Evolutionary conservation across 2,329 filamentous ascomycete species (phyloP).

Genomic region (Penicillium sp.): DNA sequence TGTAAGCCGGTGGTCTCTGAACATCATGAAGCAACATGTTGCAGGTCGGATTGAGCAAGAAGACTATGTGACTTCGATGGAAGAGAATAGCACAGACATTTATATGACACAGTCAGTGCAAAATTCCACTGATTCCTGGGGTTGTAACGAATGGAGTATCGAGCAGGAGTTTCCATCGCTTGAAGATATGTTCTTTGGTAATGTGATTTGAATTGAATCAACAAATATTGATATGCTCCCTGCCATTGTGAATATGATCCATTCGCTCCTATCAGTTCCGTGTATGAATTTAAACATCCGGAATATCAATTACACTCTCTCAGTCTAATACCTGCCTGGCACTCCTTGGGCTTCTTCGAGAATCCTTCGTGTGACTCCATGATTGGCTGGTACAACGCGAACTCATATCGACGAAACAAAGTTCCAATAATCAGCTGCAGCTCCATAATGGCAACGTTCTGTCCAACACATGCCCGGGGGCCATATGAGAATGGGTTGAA

Average conservation of each 20-base stretch:
- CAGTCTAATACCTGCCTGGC: constrained; percentile 17
- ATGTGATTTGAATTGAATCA: constrained; percentile 1
- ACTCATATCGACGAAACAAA: constrained; percentile 23
- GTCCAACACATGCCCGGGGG: constrained; percentile 43
- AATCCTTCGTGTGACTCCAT: constrained; percentile 25
- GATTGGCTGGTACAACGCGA: constrained; percentile 14
- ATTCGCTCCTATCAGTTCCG: not conserved
- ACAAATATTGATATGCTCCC: not conserved
- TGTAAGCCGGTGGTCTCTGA: constrained; percentile 17
- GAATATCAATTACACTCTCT: not conserved
- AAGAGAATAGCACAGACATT: not conserved
- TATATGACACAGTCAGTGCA: not conserved
- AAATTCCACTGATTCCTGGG: constrained; percentile 1
- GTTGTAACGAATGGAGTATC: constrained; percentile 5
- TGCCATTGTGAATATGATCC: not conserved
- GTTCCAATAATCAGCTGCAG: constrained; percentile 39
- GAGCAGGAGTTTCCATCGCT: constrained; percentile 18
- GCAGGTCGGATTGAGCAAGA: not conserved
- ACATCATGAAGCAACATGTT: constrained; percentile 15
- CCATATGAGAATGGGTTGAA: constrained; percentile 46
- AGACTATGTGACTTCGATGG: not conserved
- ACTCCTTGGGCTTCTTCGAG: constrained; percentile 25
- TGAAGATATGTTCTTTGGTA: constrained; percentile 19
- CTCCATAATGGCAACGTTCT: constrained; percentile 46
- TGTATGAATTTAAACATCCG: not conserved